phyloP scores from a whole-genome alignment of 495 filamentous ascomycete species.

The Penicillium soppii region DNA sequence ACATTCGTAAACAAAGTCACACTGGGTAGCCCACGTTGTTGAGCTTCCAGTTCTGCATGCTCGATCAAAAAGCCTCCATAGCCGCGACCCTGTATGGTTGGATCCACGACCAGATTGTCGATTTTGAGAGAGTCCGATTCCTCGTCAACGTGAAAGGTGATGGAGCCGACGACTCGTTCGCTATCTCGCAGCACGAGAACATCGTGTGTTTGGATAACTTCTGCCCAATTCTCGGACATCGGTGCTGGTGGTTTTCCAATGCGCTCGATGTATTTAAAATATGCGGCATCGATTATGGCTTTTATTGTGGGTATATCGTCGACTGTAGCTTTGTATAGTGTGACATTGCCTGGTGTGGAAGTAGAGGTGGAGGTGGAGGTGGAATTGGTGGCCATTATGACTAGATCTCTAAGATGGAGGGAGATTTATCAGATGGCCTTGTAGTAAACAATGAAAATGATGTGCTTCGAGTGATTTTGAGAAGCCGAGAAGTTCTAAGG shows the following conservation, averaged over 20 bases:
- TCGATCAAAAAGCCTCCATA: conserved; percentile 32
- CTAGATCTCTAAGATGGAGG: background rate
- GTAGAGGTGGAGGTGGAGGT: too few relatives aligned
- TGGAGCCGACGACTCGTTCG: conserved; percentile 10
- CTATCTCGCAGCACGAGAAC: conserved; percentile 16
- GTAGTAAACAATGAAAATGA: too few relatives aligned
- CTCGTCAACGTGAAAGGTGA: conserved; percentile 9
- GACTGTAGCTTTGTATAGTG: conserved; percentile 20
- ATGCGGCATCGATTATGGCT: conserved; percentile 30
- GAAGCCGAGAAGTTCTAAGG: background rate
- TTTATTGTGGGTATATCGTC: conserved; percentile 26
- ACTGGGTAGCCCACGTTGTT: background rate
- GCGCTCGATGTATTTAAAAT: conserved; percentile 36
- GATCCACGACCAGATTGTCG: conserved; percentile 33
- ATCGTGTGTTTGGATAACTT: conserved; percentile 13
- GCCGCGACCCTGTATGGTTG: conserved; percentile 26
- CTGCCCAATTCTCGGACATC: conserved; percentile 29
- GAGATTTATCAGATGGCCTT: background rate
- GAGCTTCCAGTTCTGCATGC: conserved; percentile 11
- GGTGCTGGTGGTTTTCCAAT: conserved; percentile 37
- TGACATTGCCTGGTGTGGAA: background rate
- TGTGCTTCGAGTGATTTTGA: background rate
- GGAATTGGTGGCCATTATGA: background rate
- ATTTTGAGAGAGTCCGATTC: conserved; percentile 19
- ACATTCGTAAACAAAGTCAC: conserved; percentile 36